These are phyloP conservation scores for Kodamaea sp. DNA, from an alignment of 1,139 yeast species.

Conservation along the genomic window DNA sequence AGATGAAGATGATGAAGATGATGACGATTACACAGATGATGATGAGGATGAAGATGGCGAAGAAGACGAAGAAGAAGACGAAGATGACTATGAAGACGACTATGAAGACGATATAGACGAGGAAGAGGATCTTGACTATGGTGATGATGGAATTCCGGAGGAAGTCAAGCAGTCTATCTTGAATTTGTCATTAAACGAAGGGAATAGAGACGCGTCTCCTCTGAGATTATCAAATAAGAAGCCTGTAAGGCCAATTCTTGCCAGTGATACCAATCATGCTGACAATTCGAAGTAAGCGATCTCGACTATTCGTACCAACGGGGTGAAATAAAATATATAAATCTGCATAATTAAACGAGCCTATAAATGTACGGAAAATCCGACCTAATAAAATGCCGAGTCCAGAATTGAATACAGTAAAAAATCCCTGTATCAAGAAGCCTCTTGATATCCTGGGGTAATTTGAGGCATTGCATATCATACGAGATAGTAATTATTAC, in stretches of 20 bases:
- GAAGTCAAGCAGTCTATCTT: slow-evolving; percentile 28
- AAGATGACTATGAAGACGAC: slow-evolving; percentile 14
- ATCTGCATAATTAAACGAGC: no score
- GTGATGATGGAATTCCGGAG: slow-evolving; percentile 31
- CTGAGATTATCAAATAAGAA: background rate
- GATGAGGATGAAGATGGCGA: slow-evolving; percentile 10
- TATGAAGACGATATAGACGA: slow-evolving; percentile 21
- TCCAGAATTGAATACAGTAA: no score
- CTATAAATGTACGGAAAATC: no score
- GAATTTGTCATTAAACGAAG: slow-evolving; percentile 27
- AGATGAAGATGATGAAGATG: slow-evolving; percentile 10
- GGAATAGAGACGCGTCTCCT: slow-evolving; percentile 23
- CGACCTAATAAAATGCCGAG: no score
- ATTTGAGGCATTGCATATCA: no score
- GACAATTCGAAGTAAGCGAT: background rate
- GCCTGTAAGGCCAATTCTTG: slow-evolving; percentile 3
- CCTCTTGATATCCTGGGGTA: no score
- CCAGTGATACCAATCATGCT: slow-evolving; percentile 2
- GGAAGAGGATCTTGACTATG: slow-evolving; percentile 30
- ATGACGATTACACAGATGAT: slow-evolving; percentile 8
- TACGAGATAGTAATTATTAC: no score
- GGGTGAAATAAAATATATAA: no score
- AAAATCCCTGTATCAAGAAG: no score
- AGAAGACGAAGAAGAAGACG: slow-evolving; percentile 10
- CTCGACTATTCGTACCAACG: background rate